phyloP scores from a whole-genome alignment of 176 grass and related monocot species.

The Areca catechu region DNA sequence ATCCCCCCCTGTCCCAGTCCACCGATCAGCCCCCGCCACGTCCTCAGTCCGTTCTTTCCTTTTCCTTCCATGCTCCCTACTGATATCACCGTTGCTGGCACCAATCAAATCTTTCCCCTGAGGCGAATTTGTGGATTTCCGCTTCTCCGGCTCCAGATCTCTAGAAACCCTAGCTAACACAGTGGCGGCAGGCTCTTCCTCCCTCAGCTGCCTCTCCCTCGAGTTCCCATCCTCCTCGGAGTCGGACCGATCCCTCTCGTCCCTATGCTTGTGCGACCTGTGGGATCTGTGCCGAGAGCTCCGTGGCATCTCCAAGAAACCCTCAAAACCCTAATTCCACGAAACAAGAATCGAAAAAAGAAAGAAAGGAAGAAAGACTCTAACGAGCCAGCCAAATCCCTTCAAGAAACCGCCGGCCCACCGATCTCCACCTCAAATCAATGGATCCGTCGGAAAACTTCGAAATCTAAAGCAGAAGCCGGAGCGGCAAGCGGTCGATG shows the following conservation, averaged over 20 bases:
- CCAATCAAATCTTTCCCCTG: not conserved
- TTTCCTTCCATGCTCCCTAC: not conserved
- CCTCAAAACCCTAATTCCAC: constrained; percentile 34
- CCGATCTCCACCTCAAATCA: too few species aligned
- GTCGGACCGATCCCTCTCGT: constrained; percentile 5
- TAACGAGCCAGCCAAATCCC: too few species aligned
- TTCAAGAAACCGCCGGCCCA: too few species aligned
- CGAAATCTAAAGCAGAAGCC: too few species aligned
- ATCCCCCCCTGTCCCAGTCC: constrained; percentile 66
- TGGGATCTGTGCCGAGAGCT: not conserved
- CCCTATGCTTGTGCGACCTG: not conserved
- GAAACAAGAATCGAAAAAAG: too few species aligned
- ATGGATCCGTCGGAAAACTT: too few species aligned
- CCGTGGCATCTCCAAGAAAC: constrained; percentile 15
- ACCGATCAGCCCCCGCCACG: constrained; percentile 25
- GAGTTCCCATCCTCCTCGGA: not conserved
- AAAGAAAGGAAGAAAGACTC: too few species aligned
- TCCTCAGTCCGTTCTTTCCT: not conserved
- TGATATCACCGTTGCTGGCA: not conserved
- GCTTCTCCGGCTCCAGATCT: not conserved
- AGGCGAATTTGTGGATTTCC: not conserved
- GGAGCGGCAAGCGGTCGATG: too few species aligned
- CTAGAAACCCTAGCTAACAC: not conserved
- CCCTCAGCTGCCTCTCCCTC: not conserved
- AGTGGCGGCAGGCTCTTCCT: not conserved